phyloP scores from a whole-genome alignment of 2,329 filamentous ascomycete genomes.

The Diaporthe aspalathi region DNA sequence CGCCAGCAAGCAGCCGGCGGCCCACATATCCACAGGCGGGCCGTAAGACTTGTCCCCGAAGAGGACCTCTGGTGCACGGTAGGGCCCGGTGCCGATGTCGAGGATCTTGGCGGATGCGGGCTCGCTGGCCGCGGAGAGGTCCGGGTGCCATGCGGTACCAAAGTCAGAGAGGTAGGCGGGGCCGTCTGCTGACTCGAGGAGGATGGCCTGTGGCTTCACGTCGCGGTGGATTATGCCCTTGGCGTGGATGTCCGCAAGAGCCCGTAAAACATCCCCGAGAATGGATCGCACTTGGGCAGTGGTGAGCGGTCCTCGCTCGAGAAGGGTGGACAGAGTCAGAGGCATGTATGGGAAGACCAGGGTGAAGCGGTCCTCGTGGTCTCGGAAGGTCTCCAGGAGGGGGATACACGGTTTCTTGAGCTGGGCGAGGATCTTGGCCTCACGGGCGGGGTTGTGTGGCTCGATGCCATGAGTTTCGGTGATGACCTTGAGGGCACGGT shows the following conservation, averaged over 20 bases:
- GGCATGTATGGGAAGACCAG: conserved; percentile 89
- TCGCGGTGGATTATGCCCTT: conserved; percentile 90
- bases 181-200: conserved; percentile 74
- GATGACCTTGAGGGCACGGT: conserved; percentile 85
- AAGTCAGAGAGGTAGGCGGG: conserved; percentile 90
- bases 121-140: conserved; percentile 70
- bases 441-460: conserved; percentile 85
- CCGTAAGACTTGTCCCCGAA: conserved; percentile 85
- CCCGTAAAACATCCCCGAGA: conserved; percentile 76
- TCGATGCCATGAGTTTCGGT: conserved; percentile 76
- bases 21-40: conserved; percentile 87
- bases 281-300: conserved; percentile 52
- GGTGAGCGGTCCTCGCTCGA: conserved; percentile 61
- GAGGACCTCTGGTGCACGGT: conserved; percentile 88
- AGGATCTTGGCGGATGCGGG: conserved; percentile 78
- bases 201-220: conserved; percentile 90
- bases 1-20: conserved; percentile 83
- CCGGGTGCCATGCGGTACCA: conserved; percentile 86
- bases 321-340: conserved; percentile 75
- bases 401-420: conserved; percentile 70
- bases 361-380: conserved; percentile 77
- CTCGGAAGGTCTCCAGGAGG: conserved; percentile 79
- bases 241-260: conserved; percentile 76
- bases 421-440: conserved; percentile 77
- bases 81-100: conserved; percentile 92